phyloP scores from a whole-genome alignment of 805 yeast species.

The Cyberlindnera maritima region DNA sequence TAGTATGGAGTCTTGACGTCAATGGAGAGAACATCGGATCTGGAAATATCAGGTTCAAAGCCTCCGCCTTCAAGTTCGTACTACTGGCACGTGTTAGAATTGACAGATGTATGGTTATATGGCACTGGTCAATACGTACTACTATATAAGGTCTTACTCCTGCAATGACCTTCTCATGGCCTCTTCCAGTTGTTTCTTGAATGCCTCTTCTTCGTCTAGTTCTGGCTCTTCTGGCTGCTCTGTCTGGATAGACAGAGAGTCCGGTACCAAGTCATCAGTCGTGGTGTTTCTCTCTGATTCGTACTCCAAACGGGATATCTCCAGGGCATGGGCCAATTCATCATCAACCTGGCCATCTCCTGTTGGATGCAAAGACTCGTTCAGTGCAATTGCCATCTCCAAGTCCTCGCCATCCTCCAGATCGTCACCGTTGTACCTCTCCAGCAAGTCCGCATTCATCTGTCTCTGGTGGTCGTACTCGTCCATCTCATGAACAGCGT shows the following conservation, averaged over 20 bases:
- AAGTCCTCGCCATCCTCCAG: constrained; percentile 22
- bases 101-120: too few relatives aligned
- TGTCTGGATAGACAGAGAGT: not conserved
- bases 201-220: constrained; percentile 15
- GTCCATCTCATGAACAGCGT: constrained; percentile 24
- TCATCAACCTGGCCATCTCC: constrained; percentile 5
- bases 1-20: too few relatives aligned
- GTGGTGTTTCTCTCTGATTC: constrained; percentile 3
- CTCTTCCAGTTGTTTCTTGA: constrained; percentile 21
- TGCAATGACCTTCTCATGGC: constrained; percentile 25
- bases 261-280: not conserved
- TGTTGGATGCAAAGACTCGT: constrained; percentile 19
- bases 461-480: constrained; percentile 16
- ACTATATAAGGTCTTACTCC: too few relatives aligned
- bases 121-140: too few relatives aligned
- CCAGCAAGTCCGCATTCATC: constrained; percentile 15
- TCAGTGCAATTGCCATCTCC: constrained; percentile 27
- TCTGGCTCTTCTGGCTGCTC: not conserved
- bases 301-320: constrained; percentile 11
- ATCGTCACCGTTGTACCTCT: constrained; percentile 25
- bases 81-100: too few relatives aligned
- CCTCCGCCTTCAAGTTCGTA: too few relatives aligned
- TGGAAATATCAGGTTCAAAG: too few relatives aligned
- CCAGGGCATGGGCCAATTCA: constrained; percentile 14
- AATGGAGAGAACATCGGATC: too few relatives aligned